Conservation (phyloP, 164 flowering plant species). For the Umbellularia californica region DNA sequence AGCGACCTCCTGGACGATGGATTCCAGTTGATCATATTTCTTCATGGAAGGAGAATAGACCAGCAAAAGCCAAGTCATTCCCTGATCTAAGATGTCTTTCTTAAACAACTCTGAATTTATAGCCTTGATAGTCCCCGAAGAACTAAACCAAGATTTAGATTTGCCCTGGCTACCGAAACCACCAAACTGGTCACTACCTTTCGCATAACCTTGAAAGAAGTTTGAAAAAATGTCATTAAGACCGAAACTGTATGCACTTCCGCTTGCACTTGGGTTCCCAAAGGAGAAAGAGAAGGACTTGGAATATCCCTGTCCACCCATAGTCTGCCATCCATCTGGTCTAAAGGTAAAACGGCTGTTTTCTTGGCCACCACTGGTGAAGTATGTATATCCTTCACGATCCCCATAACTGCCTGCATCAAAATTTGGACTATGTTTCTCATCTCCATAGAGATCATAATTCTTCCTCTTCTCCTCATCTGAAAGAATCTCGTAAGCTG, state of each 20-base stretch:
- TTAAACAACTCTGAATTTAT: slow-evolving; percentile 47
- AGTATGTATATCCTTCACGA: slow-evolving; percentile 53
- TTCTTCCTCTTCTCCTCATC: slow-evolving; percentile 93
- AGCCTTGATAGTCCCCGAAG: slow-evolving; percentile 35
- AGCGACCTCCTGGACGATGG: slow-evolving; percentile 56
- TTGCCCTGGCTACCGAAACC: slow-evolving; percentile 44
- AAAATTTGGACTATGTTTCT: slow-evolving; percentile 68
- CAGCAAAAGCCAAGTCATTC: slow-evolving; percentile 75
- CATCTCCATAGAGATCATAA: slow-evolving; percentile 87
- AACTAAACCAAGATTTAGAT: slow-evolving; percentile 28
- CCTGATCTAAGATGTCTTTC: slow-evolving; percentile 61
- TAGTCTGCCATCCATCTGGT: slow-evolving; percentile 51
- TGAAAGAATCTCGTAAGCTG: slow-evolving; percentile 90
- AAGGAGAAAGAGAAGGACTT: slow-evolving; percentile 73
- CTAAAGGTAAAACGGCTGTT: slow-evolving; percentile 41
- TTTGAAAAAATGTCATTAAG: slow-evolving; percentile 63
- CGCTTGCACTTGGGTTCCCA: slow-evolving; percentile 43
- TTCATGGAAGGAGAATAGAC: slow-evolving; percentile 41
- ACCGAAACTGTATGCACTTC: slow-evolving; percentile 50
- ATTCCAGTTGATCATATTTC: slow-evolving; percentile 40
- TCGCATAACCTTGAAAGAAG: slow-evolving; percentile 47
- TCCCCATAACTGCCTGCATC: slow-evolving; percentile 44
- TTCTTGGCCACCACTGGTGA: slow-evolving; percentile 66
- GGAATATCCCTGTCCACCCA: slow-evolving; percentile 53
- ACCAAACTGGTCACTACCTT: slow-evolving; percentile 39